phyloP scores from a whole-genome alignment of 805 yeast genomes.

The Pichia scutulata region DNA sequence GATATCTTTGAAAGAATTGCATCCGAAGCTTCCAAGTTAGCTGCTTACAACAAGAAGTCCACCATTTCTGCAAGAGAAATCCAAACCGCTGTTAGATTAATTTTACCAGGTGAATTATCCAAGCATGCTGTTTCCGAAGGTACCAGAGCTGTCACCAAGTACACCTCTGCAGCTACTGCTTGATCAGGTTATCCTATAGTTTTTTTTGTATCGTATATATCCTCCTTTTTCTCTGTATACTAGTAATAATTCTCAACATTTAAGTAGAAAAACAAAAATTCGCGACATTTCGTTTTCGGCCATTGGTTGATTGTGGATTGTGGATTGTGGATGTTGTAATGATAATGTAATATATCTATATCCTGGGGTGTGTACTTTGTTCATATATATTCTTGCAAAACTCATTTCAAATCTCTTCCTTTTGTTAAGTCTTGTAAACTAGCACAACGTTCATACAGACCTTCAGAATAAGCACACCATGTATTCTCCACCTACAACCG shows the following conservation, averaged over 20 bases:
- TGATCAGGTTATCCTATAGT: constrained; percentile 13
- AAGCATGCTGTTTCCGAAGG: constrained; percentile 98
- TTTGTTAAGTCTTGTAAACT: neutral
- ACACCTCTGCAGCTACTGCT: constrained; percentile 58
- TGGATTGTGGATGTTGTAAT: no score
- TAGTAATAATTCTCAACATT: neutral
- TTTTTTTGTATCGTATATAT: neutral
- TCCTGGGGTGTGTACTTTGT: no score
- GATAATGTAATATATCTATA: neutral
- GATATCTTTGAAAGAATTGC: constrained; percentile 98
- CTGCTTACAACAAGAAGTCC: constrained; percentile 97
- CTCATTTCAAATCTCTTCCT: no score
- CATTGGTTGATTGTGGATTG: no score
- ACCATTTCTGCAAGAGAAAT: constrained; percentile 97
- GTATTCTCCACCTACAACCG: neutral
- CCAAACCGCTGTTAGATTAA: constrained; percentile 96
- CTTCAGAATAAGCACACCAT: no score
- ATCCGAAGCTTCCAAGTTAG: constrained; percentile 94
- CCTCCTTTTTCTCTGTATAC: neutral
- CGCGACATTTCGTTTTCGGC: neutral
- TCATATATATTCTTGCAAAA: no score
- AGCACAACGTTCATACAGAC: no score
- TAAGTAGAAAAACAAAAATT: neutral
- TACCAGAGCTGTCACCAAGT: constrained; percentile 96
- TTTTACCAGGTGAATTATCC: constrained; percentile 97